Conservation (phyloP, 1,139 yeast genomes). For the Scheffersomyces stambukii region DNA sequence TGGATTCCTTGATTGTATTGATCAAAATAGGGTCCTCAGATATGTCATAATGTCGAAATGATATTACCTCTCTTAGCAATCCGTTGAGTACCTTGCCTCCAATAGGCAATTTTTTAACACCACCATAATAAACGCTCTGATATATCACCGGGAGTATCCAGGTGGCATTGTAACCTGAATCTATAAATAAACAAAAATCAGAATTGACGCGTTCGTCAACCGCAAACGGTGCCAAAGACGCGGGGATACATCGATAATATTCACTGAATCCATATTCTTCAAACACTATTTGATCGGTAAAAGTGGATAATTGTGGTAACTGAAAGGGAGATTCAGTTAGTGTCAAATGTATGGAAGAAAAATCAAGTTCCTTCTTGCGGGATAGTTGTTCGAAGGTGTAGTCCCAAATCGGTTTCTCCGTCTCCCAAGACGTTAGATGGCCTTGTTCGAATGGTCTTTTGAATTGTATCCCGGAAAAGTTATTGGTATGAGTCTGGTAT, state of each 20-base stretch:
- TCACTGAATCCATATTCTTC: constrained; percentile 86
- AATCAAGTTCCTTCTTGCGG: constrained; percentile 35
- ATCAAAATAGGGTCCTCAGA: constrained; percentile 85
- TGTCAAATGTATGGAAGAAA: constrained; percentile 47
- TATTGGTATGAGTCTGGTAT: constrained; percentile 58
- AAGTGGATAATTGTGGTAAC: constrained; percentile 75
- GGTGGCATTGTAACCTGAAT: constrained; percentile 84
- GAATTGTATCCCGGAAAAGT: constrained; percentile 70
- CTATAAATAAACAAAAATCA: constrained; percentile 78
- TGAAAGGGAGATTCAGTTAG: constrained; percentile 80
- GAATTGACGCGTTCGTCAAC: constrained; percentile 18
- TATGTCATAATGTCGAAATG: constrained; percentile 90
- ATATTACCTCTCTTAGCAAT: constrained; percentile 73
- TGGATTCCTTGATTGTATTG: constrained; percentile 78
- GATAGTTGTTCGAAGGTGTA: constrained; percentile 43
- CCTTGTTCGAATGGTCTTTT: constrained; percentile 87
- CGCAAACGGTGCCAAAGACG: constrained; percentile 72
- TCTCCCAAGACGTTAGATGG: constrained; percentile 87
- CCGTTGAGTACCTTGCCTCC: constrained; percentile 89
- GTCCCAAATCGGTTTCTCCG: constrained; percentile 94
- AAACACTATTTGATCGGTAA: constrained; percentile 87
- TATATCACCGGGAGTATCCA: constrained; percentile 83
- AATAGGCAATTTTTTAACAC: constrained; percentile 68
- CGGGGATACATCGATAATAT: constrained; percentile 58
- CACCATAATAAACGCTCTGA: constrained; percentile 76